Conservation (phyloP, 768 basidiomycete genomes). For the Amanita exitialis region DNA sequence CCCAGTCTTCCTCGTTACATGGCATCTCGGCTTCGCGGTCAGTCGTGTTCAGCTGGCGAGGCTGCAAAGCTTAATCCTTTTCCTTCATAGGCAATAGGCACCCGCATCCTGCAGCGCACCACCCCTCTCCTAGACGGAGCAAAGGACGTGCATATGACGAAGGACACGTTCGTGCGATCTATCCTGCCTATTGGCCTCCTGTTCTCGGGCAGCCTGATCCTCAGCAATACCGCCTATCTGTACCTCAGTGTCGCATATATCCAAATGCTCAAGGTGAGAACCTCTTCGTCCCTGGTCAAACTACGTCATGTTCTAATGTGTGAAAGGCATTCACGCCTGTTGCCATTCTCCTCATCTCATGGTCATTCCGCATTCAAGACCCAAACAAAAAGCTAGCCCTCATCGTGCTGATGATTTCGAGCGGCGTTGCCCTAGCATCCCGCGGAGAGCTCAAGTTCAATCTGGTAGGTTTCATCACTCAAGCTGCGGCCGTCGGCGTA, state of each 20-base stretch:
- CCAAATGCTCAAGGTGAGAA: constrained; percentile 88
- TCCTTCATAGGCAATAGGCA: constrained; percentile 57
- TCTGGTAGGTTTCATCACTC: constrained; percentile 77
- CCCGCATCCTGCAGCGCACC: constrained; percentile 74
- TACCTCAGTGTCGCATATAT: constrained; percentile 91
- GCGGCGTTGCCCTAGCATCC: constrained; percentile 82
- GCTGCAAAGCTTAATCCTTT: not conserved
- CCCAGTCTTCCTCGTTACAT: constrained; percentile 91
- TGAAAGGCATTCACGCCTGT: constrained; percentile 81
- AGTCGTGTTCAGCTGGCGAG: constrained; percentile 13
- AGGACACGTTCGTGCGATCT: constrained; percentile 67
- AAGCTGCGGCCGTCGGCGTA: constrained; percentile 79
- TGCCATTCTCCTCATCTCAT: constrained; percentile 88
- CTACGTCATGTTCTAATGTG: not conserved
- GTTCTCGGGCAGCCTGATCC: constrained; percentile 84
- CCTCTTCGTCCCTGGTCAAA: not conserved
- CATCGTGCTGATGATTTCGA: constrained; percentile 87
- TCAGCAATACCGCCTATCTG: constrained; percentile 89
- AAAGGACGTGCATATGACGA: constrained; percentile 72
- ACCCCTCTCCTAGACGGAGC: constrained; percentile 72
- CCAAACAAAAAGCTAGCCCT: constrained; percentile 71
- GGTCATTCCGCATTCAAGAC: constrained; percentile 81
- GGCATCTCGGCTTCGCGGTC: constrained; percentile 66
- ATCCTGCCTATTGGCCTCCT: constrained; percentile 92
- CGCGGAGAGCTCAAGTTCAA: constrained; percentile 85